Conservation (phyloP, 2,329 filamentous ascomycete genomes). For the Cordyceps fumosorosea region DNA sequence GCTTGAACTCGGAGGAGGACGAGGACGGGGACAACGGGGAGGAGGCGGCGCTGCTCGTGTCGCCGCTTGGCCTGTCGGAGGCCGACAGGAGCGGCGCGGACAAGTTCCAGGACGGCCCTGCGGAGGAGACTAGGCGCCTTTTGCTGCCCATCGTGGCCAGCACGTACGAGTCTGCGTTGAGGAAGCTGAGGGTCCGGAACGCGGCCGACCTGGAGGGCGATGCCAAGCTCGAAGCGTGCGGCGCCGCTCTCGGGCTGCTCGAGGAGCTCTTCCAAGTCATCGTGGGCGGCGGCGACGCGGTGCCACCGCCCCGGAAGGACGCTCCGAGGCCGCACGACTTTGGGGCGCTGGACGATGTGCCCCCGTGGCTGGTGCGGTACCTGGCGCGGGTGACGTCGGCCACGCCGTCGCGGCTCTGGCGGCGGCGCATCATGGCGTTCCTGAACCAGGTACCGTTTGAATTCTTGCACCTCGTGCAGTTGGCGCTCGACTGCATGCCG, state of each 20-base stretch:
- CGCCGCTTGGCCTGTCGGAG: neutral
- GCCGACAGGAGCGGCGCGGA: neutral
- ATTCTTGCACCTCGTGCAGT: conserved; percentile 30
- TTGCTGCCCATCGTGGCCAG: conserved; percentile 7
- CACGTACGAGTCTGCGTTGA: conserved; percentile 11
- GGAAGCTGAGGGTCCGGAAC: conserved; percentile 3
- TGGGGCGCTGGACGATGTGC: conserved; percentile 20
- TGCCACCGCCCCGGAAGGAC: neutral
- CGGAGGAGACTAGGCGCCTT: conserved; percentile 11
- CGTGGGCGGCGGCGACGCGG: neutral
- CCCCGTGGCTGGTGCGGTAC: conserved; percentile 30
- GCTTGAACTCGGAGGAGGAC: neutral
- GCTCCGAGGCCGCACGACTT: neutral
- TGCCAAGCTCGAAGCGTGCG: neutral
- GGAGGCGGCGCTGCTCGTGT: neutral
- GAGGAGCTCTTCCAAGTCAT: neutral
- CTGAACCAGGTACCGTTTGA: conserved; percentile 30
- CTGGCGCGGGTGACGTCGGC: conserved; percentile 27
- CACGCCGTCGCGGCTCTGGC: conserved; percentile 23
- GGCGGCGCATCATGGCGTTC: conserved; percentile 34
- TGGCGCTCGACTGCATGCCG: conserved; percentile 21
- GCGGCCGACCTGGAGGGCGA: neutral
- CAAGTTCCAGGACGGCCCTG: conserved; percentile 5
- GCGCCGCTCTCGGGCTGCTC: neutral
- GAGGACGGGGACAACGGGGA: neutral